Base-by-base conservation (phyloP, 129 eudicot genomes). In the Solidago caesia region DNA sequence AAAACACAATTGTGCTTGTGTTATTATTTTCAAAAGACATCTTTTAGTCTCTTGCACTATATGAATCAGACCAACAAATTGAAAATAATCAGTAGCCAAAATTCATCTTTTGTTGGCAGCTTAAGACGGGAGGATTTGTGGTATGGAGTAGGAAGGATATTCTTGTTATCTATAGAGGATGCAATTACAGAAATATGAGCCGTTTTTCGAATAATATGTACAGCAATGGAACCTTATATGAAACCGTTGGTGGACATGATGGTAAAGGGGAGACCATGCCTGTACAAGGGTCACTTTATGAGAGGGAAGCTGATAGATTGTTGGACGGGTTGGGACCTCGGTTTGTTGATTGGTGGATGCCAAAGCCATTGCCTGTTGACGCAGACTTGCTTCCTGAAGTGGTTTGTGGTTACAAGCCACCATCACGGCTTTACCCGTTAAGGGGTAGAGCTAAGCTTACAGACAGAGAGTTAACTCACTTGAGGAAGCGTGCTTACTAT, bases 321-420 rank as follows among this genome's bases (percentile, higher is more conserved):
- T 80, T 95, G 82, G 96, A 89, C 44, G 99, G 90, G 12, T 84
- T 95, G 77, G 99, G 99, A 13, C 99, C 99, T 68, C 96, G 97
- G 27, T 95, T 80, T 79, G 61, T 84, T 79, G 99, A 95, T 82
- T 95, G 99, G 99, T 95, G 99, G 99, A 81, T 85, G 87, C 94
- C 82, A 73, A 95, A 91, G 84, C 99, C 99, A 55, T 80, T 95
- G 81, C 99, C 99, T 0, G 92, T 95, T 12, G 96, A 95, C 78
- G 99, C 89, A 6, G 99, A 95, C 64, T 68, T 91, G 79, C 99
- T 95, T 82, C 94, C 96, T 2, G 99, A 85, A 80, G 66, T 79
- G 71, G 87, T 89, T 79, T 84, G 84, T 41, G 99, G 95, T 81
- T 95, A 74, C 62, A 84, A 53, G 74, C 86, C 90, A 53, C 99